Evolutionary conservation across 345 rosid species (phyloP).

Genomic region (Salix purpurea): DNA sequence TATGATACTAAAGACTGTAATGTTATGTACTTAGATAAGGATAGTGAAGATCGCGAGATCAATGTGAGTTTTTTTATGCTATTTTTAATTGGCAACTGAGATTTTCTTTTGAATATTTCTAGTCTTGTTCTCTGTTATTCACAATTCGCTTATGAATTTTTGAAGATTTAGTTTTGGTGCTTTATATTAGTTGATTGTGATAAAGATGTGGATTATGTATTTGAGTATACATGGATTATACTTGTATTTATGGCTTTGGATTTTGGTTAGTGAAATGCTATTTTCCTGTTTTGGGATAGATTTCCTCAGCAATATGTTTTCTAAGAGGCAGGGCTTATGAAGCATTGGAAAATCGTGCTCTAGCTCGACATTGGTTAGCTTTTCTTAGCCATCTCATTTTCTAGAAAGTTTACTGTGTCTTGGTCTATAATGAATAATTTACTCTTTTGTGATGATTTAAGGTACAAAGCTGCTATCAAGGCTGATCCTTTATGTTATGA

Average conservation of each 20-base stretch:
- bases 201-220: neutral
- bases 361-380: conserved; percentile 80
- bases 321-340: conserved; percentile 88
- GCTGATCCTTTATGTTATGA: conserved; percentile 97
- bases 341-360: conserved; percentile 86
- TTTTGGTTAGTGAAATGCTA: neutral
- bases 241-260: neutral
- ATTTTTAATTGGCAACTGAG: neutral
- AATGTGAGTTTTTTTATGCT: conserved; percentile 43
- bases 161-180: neutral
- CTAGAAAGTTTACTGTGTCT: neutral
- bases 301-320: conserved; percentile 89
- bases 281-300: conserved; percentile 35
- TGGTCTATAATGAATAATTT: neutral
- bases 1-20: conserved; percentile 62
- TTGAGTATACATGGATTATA: neutral
- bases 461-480: conserved; percentile 97
- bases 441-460: conserved; percentile 27
- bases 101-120: neutral
- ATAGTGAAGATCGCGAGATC: conserved; percentile 91
- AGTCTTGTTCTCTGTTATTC: neutral
- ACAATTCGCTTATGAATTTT: neutral
- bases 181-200: neutral
- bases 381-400: conserved; percentile 8
- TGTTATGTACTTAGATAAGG: conserved; percentile 71